These are phyloP conservation scores for Prunus persica DNA, from an alignment of 306 rosid species.

Conservation along the genomic window Prunus_persica_NCBIv2 NC_034015.1:17642501-17643000, in stretches of 20 bases:
- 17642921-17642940: constrained; percentile 93
- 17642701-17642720: constrained; percentile 63
- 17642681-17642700: constrained; percentile 80
- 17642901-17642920: constrained; percentile 22
- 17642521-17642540: constrained; percentile 95
- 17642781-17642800: constrained; percentile 92
- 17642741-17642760: constrained; percentile 96
- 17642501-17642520: constrained; percentile 96
- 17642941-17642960: constrained; percentile 74
- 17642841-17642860: constrained; percentile 21
- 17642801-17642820: constrained; percentile 89
- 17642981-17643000: constrained; percentile 74
- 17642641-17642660: constrained; percentile 98
- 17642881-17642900: constrained; percentile 13
- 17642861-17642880: constrained; percentile 18
- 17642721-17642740: constrained; percentile 94
- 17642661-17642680: constrained; percentile 58
- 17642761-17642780: constrained; percentile 93
- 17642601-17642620: constrained; percentile 31
- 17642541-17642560: constrained; percentile 67
- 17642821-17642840: not conserved
- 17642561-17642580: not conserved
- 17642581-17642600: constrained; percentile 1
- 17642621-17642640: constrained; percentile 31
- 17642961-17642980: constrained; percentile 88